Percentiles rank a stretch among this genome's conserved stretches.
phyloP scores from a whole-genome alignment of 345 rosid species.

The Pistacia atlantica region DNA sequence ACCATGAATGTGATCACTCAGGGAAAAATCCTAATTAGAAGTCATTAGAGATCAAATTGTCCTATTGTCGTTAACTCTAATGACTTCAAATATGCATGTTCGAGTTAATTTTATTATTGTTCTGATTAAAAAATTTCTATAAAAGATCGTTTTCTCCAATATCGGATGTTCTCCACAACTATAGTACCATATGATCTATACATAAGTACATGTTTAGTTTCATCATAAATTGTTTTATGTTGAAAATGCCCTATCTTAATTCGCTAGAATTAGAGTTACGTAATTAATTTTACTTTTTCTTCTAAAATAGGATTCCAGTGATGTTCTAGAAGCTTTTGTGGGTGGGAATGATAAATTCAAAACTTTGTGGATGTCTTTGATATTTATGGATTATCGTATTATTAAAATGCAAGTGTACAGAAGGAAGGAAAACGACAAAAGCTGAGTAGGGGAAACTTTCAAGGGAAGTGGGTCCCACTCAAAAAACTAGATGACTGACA shows the following conservation, averaged over 20 bases:
- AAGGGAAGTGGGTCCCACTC: neutral
- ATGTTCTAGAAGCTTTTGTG: neutral
- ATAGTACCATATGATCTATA: neutral
- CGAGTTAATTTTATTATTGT: too few species aligned
- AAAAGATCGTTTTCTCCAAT: neutral
- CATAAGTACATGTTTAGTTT: too few species aligned
- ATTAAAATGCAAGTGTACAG: neutral
- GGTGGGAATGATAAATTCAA: neutral
- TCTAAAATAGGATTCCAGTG: neutral
- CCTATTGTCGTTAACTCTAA: neutral
- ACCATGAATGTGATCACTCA: neutral
- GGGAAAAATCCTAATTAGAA: neutral
- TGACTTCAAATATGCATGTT: neutral
- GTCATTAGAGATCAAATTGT: neutral
- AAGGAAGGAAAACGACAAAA: neutral
- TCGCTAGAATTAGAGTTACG: too few species aligned
- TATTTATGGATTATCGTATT: neutral
- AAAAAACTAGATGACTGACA: neutral
- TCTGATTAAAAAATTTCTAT: neutral
- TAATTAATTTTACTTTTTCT: neutral
- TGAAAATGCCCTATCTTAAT: too few species aligned
- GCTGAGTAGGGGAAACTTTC: neutral
- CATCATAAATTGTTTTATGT: too few species aligned
- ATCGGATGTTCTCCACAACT: neutral
- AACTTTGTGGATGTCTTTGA: neutral